Conservation (phyloP, 2,329 filamentous ascomycete species). For the Fusarium sp. region DNA sequence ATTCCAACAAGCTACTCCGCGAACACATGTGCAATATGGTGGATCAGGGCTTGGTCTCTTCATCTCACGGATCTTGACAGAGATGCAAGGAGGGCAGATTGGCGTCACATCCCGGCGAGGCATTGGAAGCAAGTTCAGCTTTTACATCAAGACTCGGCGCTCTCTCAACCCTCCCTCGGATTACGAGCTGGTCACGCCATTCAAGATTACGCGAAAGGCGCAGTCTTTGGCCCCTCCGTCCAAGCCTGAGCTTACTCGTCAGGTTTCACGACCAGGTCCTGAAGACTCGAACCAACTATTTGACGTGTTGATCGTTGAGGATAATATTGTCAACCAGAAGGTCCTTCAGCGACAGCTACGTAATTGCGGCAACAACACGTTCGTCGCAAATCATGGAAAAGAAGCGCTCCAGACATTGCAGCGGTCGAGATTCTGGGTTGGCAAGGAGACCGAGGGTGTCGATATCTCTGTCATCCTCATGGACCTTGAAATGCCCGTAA, state of each 20-base stretch:
- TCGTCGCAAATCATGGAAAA: slow-evolving; percentile 73
- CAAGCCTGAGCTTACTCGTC: slow-evolving; percentile 34
- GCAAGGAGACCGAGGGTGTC: slow-evolving; percentile 59
- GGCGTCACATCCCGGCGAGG: slow-evolving; percentile 76
- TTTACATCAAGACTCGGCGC: slow-evolving; percentile 78
- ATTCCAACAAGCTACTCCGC: slow-evolving; percentile 75
- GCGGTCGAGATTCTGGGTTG: slow-evolving; percentile 67
- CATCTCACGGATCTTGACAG: slow-evolving; percentile 80
- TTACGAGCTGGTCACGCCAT: slow-evolving; percentile 52
- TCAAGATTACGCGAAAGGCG: slow-evolving; percentile 51
- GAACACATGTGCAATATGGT: slow-evolving; percentile 79
- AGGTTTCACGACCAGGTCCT: slow-evolving; percentile 20
- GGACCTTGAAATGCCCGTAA: slow-evolving; percentile 87
- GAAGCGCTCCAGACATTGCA: slow-evolving; percentile 71
- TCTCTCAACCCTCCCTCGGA: slow-evolving; percentile 56
- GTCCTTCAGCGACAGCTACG: slow-evolving; percentile 72
- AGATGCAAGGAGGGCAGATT: slow-evolving; percentile 83
- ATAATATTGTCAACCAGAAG: slow-evolving; percentile 76
- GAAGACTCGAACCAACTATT: slow-evolving; percentile 52
- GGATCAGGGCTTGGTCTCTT: slow-evolving; percentile 79
- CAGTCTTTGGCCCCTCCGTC: slow-evolving; percentile 32
- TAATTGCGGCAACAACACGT: slow-evolving; percentile 70
- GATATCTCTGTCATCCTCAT: slow-evolving; percentile 78
- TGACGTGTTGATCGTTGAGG: slow-evolving; percentile 74
- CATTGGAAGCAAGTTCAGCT: slow-evolving; percentile 79